These are phyloP conservation scores for Flammula alnicola DNA, from an alignment of 1,284 basidiomycete genomes.

Conservation along the genomic window DNA sequence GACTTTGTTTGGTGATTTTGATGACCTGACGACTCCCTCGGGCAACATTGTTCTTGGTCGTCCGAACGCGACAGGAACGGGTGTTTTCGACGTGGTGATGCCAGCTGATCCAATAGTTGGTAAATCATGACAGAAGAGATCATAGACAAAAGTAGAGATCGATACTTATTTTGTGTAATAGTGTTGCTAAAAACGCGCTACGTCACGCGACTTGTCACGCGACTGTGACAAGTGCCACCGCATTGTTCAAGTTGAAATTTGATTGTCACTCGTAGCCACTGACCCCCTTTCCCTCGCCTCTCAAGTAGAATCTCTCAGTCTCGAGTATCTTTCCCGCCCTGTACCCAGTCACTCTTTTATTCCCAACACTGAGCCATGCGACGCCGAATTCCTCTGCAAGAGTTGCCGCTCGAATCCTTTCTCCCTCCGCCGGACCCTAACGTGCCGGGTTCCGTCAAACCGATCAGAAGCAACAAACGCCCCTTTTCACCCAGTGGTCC, in stretches of 20 bases:
- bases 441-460: slow-evolving; percentile 28
- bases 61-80: slow-evolving; percentile 85
- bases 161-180: slow-evolving; percentile 15
- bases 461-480: slow-evolving; percentile 49
- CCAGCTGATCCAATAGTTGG: slow-evolving; percentile 37
- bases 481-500: slow-evolving; percentile 56
- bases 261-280: slow-evolving; percentile 3
- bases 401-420: slow-evolving; percentile 62
- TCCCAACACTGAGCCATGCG: slow-evolving; percentile 30
- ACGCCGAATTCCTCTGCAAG: slow-evolving; percentile 54
- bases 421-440: slow-evolving; percentile 36
- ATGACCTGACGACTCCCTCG: slow-evolving; percentile 88
- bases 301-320: slow-evolving; percentile 22
- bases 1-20: slow-evolving; percentile 93
- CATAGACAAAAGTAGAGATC: slow-evolving; percentile 20
- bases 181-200: slow-evolving; percentile 40
- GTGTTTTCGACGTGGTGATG: slow-evolving; percentile 84
- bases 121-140: slow-evolving; percentile 12
- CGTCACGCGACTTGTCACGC: no score
- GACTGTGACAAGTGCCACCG: slow-evolving; percentile 35
- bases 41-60: slow-evolving; percentile 92
- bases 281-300: not conserved
- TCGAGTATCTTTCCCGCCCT: slow-evolving; percentile 17
- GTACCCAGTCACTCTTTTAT: slow-evolving; percentile 15
- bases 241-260: slow-evolving; percentile 26